Percentiles rank a stretch among this genome's conserved stretches.
These are phyloP conservation scores for Acanthamoeba polyphaga DNA, from an alignment of 208 protist genomes.

Conservation along the genomic window DNA sequence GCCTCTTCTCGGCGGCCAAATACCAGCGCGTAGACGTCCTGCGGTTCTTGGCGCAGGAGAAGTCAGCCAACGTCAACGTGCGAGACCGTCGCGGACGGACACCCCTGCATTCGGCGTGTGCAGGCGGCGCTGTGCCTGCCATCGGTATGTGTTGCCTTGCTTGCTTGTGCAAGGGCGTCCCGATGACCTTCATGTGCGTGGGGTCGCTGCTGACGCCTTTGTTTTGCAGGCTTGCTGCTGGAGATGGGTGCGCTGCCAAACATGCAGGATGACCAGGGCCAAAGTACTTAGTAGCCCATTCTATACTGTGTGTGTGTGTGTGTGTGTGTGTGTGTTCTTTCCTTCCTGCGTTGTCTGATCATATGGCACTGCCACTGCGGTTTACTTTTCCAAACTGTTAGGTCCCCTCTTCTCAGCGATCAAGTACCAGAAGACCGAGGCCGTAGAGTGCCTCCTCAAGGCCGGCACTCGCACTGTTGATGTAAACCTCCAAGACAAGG, in stretches of 20 bases:
- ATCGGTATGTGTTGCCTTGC: neutral
- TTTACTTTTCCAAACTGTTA: neutral
- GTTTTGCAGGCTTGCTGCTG: neutral
- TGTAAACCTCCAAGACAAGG: neutral
- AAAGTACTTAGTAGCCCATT: neutral
- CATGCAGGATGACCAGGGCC: slow-evolving; percentile 15
- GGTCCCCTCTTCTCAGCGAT: slow-evolving; percentile 10
- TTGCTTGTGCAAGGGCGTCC: too few relatives aligned
- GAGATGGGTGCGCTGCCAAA: slow-evolving; percentile 39
- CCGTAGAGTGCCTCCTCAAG: neutral
- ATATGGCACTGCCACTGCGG: neutral
- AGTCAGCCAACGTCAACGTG: slow-evolving; percentile 51
- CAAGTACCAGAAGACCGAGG: slow-evolving; percentile 15
- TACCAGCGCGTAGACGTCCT: neutral
- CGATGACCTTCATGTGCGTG: too few relatives aligned
- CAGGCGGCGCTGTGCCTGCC: neutral
- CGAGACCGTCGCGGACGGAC: neutral
- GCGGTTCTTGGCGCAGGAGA: neutral
- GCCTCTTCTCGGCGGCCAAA: slow-evolving; percentile 35
- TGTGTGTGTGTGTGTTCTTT: too few relatives aligned
- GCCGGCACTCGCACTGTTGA: neutral
- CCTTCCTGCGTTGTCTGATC: neutral
- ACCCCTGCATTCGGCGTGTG: neutral
- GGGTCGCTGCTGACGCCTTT: too few relatives aligned
- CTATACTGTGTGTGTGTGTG: neutral